phyloP scores from a whole-genome alignment of 2,329 filamentous ascomycete genomes.

The Diplodia scrobiculata region DNA sequence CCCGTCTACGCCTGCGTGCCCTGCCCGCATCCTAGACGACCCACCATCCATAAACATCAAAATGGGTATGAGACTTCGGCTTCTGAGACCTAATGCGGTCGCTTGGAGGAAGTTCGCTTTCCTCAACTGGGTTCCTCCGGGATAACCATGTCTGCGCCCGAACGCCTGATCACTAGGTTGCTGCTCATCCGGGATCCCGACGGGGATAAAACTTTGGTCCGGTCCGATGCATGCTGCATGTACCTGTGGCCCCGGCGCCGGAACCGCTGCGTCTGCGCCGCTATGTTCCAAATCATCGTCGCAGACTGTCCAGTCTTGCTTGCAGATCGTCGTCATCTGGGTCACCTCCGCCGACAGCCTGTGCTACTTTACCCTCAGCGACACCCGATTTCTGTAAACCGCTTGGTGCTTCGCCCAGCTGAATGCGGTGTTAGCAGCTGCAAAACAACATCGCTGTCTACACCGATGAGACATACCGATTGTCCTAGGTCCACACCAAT shows the following conservation, averaged over 20 bases:
- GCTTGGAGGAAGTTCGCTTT: constrained; percentile 15
- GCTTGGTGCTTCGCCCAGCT: constrained; percentile 91
- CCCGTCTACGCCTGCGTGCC: not conserved
- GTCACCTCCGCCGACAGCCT: constrained; percentile 71
- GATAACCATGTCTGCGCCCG: constrained; percentile 27
- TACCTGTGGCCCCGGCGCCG: not conserved
- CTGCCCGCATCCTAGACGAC: not conserved
- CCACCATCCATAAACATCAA: not conserved
- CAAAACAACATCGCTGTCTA: not conserved
- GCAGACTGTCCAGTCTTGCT: constrained; percentile 84
- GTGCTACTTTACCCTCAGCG: constrained; percentile 76
- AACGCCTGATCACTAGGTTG: constrained; percentile 27
- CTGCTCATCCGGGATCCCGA: constrained; percentile 6
- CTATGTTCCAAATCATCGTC: constrained; percentile 48
- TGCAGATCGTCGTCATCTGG: constrained; percentile 84
- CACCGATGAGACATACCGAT: constrained; percentile 60
- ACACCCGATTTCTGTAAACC: constrained; percentile 74
- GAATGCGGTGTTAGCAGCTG: constrained; percentile 34
- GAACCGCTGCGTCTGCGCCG: not conserved
- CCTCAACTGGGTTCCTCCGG: not conserved
- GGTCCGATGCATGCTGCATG: not conserved
- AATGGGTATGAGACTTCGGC: constrained; percentile 23
- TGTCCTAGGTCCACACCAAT: constrained; percentile 93
- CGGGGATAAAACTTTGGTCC: constrained; percentile 3
- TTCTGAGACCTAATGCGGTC: constrained; percentile 19